Evolutionary conservation across 2,329 filamentous ascomycete species (phyloP), one percentile per base, ranked within the genome.

Genomic region (Paracamarosporium sp.): DNA sequence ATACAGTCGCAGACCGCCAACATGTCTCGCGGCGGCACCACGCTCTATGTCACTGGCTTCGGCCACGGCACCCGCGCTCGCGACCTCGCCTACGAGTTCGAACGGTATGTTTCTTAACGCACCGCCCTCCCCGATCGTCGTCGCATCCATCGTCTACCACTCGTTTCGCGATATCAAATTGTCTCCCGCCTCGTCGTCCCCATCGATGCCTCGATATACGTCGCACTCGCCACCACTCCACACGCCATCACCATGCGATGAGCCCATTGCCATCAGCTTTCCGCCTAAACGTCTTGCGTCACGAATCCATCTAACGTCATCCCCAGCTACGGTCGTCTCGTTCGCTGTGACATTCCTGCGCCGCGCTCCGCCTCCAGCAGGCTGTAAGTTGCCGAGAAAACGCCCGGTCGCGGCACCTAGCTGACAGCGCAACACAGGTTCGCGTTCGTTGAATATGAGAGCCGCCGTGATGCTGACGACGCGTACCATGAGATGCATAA

Each of bases 401-500:
- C 48, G 27, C 13, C 24, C 36, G 17, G 17, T 47, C n/a, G 22
- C 28, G 9, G 27, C 12, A 31, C 31, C 24, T 35, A 33, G 22
- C 47, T 53, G 27, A 59, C 60, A 50, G 59, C 60, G 71, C 60
- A 52, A 59, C 61, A 70, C 63, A 88, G 95, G 68, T 99, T 99
- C 78, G 95, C 95, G 35, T 99, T 99, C 78, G 95, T 99, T 65
- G 95, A 99, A 81, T 99, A 99, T 79, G 95, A 99, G 83, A 96
- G 93, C 79, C 92, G 94, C 71, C 93, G 95, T 70, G 95, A 99
- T 84, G 93, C 95, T 64, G 95, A 99, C 79, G 95, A 99, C 82
- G 95, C 95, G 46, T 99, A 99, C 78, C 92, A 99, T 79, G 95
- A 99, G 82, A 99, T 99, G 95, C 95, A 99, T 77, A 98, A 98